Evolutionary conservation across 1,139 yeast species (phyloP), one percentile per base, ranked within the genome.

Genomic region (Nakaseomyces glabratus): DNA sequence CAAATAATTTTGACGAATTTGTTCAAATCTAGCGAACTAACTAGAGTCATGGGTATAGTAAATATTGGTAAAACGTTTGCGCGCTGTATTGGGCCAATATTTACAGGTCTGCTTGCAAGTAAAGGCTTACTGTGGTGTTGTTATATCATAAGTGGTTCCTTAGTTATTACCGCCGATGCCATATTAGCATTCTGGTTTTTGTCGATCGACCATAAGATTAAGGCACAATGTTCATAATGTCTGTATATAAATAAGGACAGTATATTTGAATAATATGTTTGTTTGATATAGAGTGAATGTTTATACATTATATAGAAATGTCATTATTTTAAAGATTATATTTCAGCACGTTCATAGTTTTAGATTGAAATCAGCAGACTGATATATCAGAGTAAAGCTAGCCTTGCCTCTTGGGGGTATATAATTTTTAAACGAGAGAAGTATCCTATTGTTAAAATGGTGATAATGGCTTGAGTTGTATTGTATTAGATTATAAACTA

Each of bases 1-100:
- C 95, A 85, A 56, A 73, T 85, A 4, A 63, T 86, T 28, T 59
- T 85, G 24, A 75, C 93, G 0, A 70, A 82, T 2, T 64, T 84
- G 13, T 75, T 86, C 35, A 68, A 69, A 11, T 66, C 70, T 8
- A 58, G 65, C 9, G 93, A 82, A 38, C 61, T 86, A 31, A 76
- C 93, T 4, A 71, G 69, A 47, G 90, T 81, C 2, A 71, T 86
- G 77, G 95, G 95, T 1, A 65, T 81, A 3, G 94, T 85, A 4
- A 85, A 85, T 50, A 77, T 85, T 24, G 86, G 82, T 17, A 85
- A 85, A 55, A 86, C 95, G 1, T 66, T 82, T 45, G 93, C 94
- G 0, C 66, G 94, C 40, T 76, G 93, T 34, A 53, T 82, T 14
- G 94, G 95, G 0, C 95, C 95, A 0, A 51, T 73, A 3, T 69